These are phyloP conservation scores for Candida tetrigidarum DNA, from an alignment of 1,139 yeast species.

Conservation along the genomic window DNA sequence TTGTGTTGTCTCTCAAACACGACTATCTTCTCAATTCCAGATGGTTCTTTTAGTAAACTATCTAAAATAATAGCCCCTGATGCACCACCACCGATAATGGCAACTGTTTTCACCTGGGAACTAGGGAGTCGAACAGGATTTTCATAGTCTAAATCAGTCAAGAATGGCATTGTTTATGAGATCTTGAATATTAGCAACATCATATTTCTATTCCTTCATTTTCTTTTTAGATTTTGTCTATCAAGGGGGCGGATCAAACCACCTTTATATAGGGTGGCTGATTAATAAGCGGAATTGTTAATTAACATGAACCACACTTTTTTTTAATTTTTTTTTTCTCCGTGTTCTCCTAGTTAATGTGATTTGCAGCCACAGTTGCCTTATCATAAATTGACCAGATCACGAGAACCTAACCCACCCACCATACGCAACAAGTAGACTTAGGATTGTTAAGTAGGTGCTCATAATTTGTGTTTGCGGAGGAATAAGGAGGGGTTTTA, in stretches of 20 bases:
- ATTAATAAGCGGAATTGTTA: neutral
- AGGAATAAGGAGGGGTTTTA: neutral
- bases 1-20: conserved; percentile 32
- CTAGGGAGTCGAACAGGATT: conserved; percentile 15
- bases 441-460: too few species aligned
- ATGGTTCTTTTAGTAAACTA: conserved; percentile 35
- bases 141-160: conserved; percentile 14
- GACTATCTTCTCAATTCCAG: conserved; percentile 24
- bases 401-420: neutral
- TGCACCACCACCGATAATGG: conserved; percentile 59
- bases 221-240: too few species aligned
- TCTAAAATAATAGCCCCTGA: conserved; percentile 52
- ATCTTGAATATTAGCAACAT: too few species aligned
- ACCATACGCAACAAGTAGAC: neutral
- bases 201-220: too few species aligned
- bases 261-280: neutral
- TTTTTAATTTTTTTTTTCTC: too few species aligned
- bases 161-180: conserved; percentile 16
- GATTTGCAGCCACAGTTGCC: conserved; percentile 12
- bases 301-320: conserved; percentile 1
- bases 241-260: too few species aligned
- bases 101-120: conserved; percentile 32
- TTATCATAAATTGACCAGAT: neutral
- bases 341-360: conserved; percentile 2
- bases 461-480: neutral